These are phyloP conservation scores for Lojkania enalia DNA, from an alignment of 2,329 filamentous ascomycete genomes.

Conservation along the genomic window DNA sequence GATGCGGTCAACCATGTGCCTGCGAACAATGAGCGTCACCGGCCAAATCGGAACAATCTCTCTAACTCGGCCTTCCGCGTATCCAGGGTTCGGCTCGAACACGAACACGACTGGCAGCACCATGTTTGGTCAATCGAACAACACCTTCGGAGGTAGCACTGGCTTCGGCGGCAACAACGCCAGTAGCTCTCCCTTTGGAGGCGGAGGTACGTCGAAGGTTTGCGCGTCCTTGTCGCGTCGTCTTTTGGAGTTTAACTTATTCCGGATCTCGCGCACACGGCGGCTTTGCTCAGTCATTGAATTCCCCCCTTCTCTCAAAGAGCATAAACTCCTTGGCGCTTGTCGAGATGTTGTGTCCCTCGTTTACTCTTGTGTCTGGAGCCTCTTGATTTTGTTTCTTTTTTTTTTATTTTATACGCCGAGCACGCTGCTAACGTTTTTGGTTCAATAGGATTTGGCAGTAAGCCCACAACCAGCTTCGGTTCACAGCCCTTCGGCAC, in stretches of 20 bases:
- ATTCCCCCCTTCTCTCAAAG: neutral
- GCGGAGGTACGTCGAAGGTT: slow-evolving; percentile 44
- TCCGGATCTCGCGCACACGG: slow-evolving; percentile 7
- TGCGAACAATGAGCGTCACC: slow-evolving; percentile 30
- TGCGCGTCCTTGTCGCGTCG: slow-evolving; percentile 38
- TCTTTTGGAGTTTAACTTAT: slow-evolving; percentile 11
- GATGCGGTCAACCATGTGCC: slow-evolving; percentile 22
- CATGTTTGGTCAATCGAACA: slow-evolving; percentile 39
- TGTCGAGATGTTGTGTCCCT: too few relatives aligned
- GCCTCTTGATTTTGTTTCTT: too few relatives aligned
- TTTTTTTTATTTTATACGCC: too few relatives aligned
- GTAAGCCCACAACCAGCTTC: slow-evolving; percentile 32
- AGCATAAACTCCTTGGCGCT: too few relatives aligned
- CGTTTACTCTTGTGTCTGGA: too few relatives aligned
- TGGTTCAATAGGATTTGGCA: slow-evolving; percentile 38
- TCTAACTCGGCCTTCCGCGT: slow-evolving; percentile 45
- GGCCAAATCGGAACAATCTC: slow-evolving; percentile 31
- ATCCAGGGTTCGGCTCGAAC: slow-evolving; percentile 46
- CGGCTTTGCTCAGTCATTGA: neutral
- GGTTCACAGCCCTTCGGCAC: slow-evolving; percentile 52
- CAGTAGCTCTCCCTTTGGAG: slow-evolving; percentile 38
- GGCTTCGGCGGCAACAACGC: slow-evolving; percentile 38
- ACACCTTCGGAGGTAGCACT: slow-evolving; percentile 32
- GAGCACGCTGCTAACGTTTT: neutral
- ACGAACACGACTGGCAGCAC: slow-evolving; percentile 33